Evolutionary conservation across 257 asterid genomes (phyloP).

Genomic region (Salvia rosmarinus): DNA sequence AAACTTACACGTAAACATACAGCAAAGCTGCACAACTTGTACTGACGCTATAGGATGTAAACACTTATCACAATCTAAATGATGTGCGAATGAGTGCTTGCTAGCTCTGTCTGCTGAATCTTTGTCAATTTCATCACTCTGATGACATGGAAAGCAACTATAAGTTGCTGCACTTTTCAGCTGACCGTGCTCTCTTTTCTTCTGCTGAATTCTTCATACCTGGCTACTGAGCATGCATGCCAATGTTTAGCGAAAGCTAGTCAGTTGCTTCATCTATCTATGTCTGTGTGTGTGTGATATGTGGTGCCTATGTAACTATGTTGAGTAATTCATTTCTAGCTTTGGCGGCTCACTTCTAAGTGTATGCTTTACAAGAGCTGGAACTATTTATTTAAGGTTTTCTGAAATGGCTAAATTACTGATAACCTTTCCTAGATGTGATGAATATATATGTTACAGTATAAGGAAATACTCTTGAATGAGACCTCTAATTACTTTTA

Average conservation of each 20-base stretch:
- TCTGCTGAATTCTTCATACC: too few relatives aligned
- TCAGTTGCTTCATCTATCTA: background rate
- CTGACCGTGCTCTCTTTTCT: too few relatives aligned
- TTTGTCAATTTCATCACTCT: too few relatives aligned
- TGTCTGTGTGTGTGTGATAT: background rate
- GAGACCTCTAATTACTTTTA: background rate
- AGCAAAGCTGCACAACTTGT: too few relatives aligned
- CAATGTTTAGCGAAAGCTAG: background rate
- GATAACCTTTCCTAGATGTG: conserved; percentile 3
- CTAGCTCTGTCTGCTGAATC: too few relatives aligned
- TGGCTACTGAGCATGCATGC: too few relatives aligned
- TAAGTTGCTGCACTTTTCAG: too few relatives aligned
- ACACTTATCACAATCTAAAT: too few relatives aligned
- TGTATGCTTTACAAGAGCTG: background rate
- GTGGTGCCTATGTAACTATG: background rate
- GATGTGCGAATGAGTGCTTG: too few relatives aligned
- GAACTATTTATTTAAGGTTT: background rate
- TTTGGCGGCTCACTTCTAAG: background rate
- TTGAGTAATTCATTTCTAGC: background rate
- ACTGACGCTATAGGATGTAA: too few relatives aligned
- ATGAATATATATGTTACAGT: background rate
- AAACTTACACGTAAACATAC: too few relatives aligned
- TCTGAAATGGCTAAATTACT: background rate
- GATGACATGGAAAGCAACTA: too few relatives aligned
- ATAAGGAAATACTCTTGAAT: conserved; percentile 2